Percentiles rank a stretch among this genome's conserved stretches.
These are phyloP conservation scores for Babesia ovata DNA, from an alignment of 169 alveolate genomes.

Conservation along the genomic window DNA sequence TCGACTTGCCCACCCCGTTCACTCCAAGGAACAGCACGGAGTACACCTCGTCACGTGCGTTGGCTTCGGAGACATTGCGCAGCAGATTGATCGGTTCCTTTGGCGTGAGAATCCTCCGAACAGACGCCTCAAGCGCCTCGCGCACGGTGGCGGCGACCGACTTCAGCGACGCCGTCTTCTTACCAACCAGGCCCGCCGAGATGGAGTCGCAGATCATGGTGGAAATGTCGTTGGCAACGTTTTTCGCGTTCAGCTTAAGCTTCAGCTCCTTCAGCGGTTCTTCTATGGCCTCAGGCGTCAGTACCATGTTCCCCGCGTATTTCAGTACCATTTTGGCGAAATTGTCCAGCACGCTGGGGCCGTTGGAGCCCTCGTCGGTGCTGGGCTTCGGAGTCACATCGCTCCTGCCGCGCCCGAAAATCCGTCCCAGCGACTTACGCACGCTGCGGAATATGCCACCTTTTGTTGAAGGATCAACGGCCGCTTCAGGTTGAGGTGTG, in stretches of 20 bases:
- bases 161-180: slow-evolving; percentile 56
- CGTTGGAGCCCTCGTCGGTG: neutral
- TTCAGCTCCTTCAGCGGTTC: slow-evolving; percentile 55
- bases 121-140: slow-evolving; percentile 55
- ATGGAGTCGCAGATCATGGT: slow-evolving; percentile 65
- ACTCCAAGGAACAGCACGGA: slow-evolving; percentile 95
- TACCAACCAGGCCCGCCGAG: slow-evolving; percentile 52
- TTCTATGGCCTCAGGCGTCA: slow-evolving; percentile 49
- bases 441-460: slow-evolving; percentile 3
- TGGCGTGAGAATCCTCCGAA: slow-evolving; percentile 58
- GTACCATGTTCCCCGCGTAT: slow-evolving; percentile 61
- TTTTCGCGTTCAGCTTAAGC: slow-evolving; percentile 36
- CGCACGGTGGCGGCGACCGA: slow-evolving; percentile 61
- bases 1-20: slow-evolving; percentile 99
- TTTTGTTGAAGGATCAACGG: neutral
- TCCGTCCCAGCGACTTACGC: neutral
- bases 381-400: neutral
- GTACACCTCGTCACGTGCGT: slow-evolving; percentile 89
- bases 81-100: slow-evolving; percentile 64
- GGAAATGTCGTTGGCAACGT: slow-evolving; percentile 65
- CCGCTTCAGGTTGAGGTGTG: neutral
- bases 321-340: slow-evolving; percentile 55
- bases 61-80: slow-evolving; percentile 79
- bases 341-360: slow-evolving; percentile 44
- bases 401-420: slow-evolving; percentile 2